phyloP scores from a whole-genome alignment of 192 early-diverging fungal species.

The Rhizoclosmatium sp. region DNA sequence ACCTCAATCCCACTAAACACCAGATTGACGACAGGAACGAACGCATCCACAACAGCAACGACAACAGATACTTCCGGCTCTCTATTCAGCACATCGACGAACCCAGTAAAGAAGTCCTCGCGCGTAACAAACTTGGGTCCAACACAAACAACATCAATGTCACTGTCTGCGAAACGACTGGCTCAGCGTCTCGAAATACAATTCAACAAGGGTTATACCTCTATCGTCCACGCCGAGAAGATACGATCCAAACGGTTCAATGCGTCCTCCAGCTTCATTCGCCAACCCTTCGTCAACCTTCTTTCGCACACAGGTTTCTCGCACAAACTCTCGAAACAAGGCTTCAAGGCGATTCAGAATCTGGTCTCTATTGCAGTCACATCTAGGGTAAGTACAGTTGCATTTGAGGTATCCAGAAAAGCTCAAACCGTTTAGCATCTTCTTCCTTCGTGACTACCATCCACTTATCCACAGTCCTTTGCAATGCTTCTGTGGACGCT shows the following conservation, averaged over 20 bases:
- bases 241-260: not conserved
- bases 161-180: slow-evolving; percentile 63
- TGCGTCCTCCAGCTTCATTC: not conserved
- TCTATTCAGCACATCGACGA: slow-evolving; percentile 82
- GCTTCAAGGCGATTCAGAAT: not conserved
- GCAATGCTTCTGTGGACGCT: not conserved
- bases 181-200: not conserved
- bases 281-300: not conserved
- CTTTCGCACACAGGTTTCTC: not conserved
- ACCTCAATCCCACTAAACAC: slow-evolving; percentile 87
- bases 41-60: slow-evolving; percentile 86
- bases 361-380: not conserved
- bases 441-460: not conserved
- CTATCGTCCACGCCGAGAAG: not conserved
- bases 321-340: not conserved
- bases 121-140: slow-evolving; percentile 85
- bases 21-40: slow-evolving; percentile 95
- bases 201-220: not conserved
- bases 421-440: not conserved
- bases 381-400: not conserved
- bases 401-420: not conserved
- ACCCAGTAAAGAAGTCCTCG: slow-evolving; percentile 89
- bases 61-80: slow-evolving; percentile 81
- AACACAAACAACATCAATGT: slow-evolving; percentile 98
- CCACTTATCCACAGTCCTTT: not conserved